A percentile compares a stretch with the other conserved stretches of the same genome.
phyloP scores from a whole-genome alignment of 2,329 filamentous ascomycete genomes.

The Endocalyx cinctus region DNA sequence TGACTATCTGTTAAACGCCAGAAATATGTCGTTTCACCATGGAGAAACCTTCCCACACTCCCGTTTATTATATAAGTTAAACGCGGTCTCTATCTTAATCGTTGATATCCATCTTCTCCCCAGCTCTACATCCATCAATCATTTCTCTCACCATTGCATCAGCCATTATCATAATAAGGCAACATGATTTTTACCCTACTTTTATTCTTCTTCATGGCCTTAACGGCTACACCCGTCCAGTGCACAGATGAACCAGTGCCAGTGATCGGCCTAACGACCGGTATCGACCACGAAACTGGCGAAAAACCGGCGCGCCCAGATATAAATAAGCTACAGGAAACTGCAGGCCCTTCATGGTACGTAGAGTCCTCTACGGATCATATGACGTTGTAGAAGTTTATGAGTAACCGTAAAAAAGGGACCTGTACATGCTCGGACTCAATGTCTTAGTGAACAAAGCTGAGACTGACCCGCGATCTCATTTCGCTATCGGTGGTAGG shows the following conservation, averaged over 20 bases:
- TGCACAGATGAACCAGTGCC: slow-evolving; percentile 12
- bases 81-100: too few relatives aligned
- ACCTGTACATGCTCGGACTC: slow-evolving; percentile 46
- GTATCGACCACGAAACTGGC: slow-evolving; percentile 26
- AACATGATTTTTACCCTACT: neutral
- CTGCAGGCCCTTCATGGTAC: slow-evolving; percentile 23
- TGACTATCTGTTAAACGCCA: too few relatives aligned
- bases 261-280: slow-evolving; percentile 20
- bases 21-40: too few relatives aligned
- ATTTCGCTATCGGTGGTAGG: slow-evolving; percentile 46
- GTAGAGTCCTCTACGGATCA: neutral
- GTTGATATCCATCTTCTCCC: too few relatives aligned
- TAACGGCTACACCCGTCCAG: too few relatives aligned
- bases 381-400: neutral
- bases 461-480: slow-evolving; percentile 40
- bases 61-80: too few relatives aligned
- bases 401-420: slow-evolving; percentile 27
- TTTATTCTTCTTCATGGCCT: slow-evolving; percentile 6
- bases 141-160: too few relatives aligned
- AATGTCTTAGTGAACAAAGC: slow-evolving; percentile 36
- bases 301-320: slow-evolving; percentile 40
- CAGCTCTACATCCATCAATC: too few relatives aligned
- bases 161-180: too few relatives aligned
- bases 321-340: slow-evolving; percentile 40
- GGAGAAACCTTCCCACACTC: too few relatives aligned